Conservation (phyloP, 2,329 filamentous ascomycete genomes). For the Sclerotiophoma versabilis region DNA sequence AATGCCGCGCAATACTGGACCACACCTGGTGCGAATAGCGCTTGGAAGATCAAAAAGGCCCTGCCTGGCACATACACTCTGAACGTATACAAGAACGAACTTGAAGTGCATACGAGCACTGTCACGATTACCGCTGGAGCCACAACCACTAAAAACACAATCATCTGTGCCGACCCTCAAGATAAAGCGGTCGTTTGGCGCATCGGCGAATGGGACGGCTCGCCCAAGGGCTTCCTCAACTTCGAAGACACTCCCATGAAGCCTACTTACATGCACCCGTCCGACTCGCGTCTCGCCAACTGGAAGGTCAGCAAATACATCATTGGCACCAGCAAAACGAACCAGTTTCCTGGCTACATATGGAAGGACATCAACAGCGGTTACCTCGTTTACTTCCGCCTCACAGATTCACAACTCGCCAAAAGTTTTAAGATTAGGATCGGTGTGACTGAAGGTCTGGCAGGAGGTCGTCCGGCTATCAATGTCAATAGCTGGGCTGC, state of each 20-base stretch:
- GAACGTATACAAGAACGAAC: constrained; percentile 63
- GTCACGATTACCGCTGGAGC: constrained; percentile 55
- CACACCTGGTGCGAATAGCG: constrained; percentile 31
- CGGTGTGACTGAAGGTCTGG: constrained; percentile 31
- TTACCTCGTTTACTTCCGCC: constrained; percentile 52
- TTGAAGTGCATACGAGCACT: constrained; percentile 45
- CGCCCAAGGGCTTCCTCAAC: constrained; percentile 65
- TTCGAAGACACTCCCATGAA: constrained; percentile 50
- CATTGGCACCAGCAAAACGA: constrained; percentile 21
- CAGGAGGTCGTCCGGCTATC: constrained; percentile 27
- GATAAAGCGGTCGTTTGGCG: constrained; percentile 62
- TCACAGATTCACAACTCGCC: constrained; percentile 30
- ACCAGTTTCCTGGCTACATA: constrained; percentile 52
- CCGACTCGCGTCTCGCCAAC: constrained; percentile 39
- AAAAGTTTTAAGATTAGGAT: constrained; percentile 28
- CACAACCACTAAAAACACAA: constrained; percentile 58
- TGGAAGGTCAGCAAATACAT: constrained; percentile 33
- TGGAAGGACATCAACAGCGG: constrained; percentile 54
- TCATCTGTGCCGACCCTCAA: constrained; percentile 55
- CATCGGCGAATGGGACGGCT: constrained; percentile 70
- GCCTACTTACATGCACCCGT: constrained; percentile 54
- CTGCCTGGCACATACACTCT: constrained; percentile 70
- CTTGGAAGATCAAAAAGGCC: constrained; percentile 68
- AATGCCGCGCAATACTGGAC: constrained; percentile 51
- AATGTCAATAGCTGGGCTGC: constrained; percentile 26